Conservation (phyloP, 805 yeast genomes). For the Blastobotrys muscicola region DNA sequence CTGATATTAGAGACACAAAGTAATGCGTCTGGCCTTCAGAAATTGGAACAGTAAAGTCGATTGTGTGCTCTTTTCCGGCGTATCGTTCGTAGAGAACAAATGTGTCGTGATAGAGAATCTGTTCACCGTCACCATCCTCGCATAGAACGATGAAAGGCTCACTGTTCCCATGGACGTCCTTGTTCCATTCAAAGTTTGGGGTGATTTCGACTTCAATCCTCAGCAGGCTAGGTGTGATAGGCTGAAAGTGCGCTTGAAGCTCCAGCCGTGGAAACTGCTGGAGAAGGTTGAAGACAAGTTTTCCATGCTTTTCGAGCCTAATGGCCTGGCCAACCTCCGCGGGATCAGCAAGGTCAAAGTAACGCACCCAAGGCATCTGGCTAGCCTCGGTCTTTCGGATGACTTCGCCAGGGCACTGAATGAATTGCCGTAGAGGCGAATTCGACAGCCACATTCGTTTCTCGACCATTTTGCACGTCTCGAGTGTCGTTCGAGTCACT, state of each 20-base stretch:
- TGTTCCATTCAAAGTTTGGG: conserved; percentile 78
- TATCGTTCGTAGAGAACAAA: conserved; percentile 43
- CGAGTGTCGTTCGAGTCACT: conserved; percentile 46
- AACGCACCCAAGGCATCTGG: conserved; percentile 72
- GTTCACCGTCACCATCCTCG: conserved; percentile 75
- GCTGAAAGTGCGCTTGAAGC: conserved; percentile 56
- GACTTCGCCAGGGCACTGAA: conserved; percentile 58
- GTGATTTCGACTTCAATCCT: conserved; percentile 54
- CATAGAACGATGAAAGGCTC: conserved; percentile 64
- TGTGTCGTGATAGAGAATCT: conserved; percentile 48
- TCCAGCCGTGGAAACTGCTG: conserved; percentile 64
- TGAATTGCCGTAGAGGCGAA: conserved; percentile 81
- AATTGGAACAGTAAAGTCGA: conserved; percentile 59
- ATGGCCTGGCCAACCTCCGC: conserved; percentile 79
- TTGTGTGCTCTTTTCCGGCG: conserved; percentile 42
- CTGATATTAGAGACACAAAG: conserved; percentile 64
- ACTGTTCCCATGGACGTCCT: conserved; percentile 46
- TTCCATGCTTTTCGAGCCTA: conserved; percentile 59
- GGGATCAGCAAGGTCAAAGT: conserved; percentile 53
- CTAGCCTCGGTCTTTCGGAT: conserved; percentile 70
- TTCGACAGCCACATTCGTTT: conserved; percentile 73
- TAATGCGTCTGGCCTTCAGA: conserved; percentile 60
- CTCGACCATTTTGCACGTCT: conserved; percentile 72
- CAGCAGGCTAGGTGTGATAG: conserved; percentile 62
- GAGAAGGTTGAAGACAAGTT: conserved; percentile 40